Evolutionary conservation across 2,329 filamentous ascomycete species (phyloP), one percentile per base, ranked within the genome.

Genomic region (Neofusicoccum cordaticola): DNA sequence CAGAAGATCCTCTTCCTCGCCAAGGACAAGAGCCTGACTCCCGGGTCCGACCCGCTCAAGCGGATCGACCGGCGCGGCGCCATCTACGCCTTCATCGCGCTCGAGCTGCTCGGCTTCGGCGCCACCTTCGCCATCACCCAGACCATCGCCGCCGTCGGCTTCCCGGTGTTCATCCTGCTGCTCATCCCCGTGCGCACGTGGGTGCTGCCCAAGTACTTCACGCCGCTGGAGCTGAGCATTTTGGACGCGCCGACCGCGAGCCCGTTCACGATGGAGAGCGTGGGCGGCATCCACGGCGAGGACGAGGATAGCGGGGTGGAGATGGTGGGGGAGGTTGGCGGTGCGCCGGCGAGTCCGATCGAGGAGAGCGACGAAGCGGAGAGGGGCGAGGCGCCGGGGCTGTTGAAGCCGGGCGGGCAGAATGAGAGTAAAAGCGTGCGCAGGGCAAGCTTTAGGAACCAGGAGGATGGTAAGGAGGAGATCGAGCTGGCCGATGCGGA

Each of bases 131-230:
- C 83, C 0, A 84, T 87, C 61, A 85, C 84, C 2, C 84, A 87
- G 71, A 87, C 85, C 0, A 83, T 87, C 27, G 85, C 83, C 0
- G 85, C 84, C 0, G 85, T 87, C 68, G 83, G 84, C 0, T 87
- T 87, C 67, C 85, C 85, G 0, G 79, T 87, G 13, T 79, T 87
- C 60, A 86, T 87, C 65, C 77, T 85, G 17, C 72, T 82, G 3
- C 76, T 87, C 17, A 86, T 88, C 7, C 85, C 85, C 0, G 69
- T 86, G 35, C 75, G 84, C 2, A 83, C 81, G 66, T 77, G 79
- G 62, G 62, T 83, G 0, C 72, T 87, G 67, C 84, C 85, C 0
- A 69, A 74, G 15, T 83, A 83, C 73, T 86, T 87, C 67, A 77
- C 75, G 0, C 70, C 75, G 4, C 67, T 79, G 17, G 84, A 86